Evolutionary conservation across 106 monocot species (phyloP).

Genomic region (Dendrobium nobile): DNA sequence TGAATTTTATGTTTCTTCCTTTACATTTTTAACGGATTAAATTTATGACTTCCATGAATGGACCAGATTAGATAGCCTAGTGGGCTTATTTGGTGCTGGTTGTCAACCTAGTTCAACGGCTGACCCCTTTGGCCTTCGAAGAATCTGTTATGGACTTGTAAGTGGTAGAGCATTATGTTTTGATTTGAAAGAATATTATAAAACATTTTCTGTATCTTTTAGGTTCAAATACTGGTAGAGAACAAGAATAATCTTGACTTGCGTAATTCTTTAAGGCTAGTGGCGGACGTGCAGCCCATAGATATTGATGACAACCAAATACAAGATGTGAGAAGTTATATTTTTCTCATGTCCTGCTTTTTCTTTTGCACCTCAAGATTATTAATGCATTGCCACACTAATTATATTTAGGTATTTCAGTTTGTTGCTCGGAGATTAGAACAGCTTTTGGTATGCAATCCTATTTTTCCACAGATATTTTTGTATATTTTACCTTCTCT

Average conservation of each 20-base stretch:
- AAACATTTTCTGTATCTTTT: conserved; percentile 3
- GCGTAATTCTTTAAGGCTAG: conserved; percentile 50
- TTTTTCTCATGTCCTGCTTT: not conserved
- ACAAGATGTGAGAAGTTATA: conserved; percentile 45
- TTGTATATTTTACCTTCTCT: not conserved
- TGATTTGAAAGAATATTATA: not conserved
- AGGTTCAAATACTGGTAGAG: conserved; percentile 94
- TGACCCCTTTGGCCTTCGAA: conserved; percentile 94
- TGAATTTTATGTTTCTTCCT: not conserved
- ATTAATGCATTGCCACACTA: not conserved
- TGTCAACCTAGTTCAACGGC: conserved; percentile 89
- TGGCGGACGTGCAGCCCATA: conserved; percentile 75
- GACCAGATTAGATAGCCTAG: conserved; percentile 82
- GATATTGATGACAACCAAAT: conserved; percentile 35
- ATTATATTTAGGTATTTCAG: conserved; percentile 54
- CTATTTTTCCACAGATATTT: not conserved
- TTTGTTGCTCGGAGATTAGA: conserved; percentile 86
- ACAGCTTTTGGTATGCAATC: conserved; percentile 74
- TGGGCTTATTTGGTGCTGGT: conserved; percentile 90
- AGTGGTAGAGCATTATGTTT: conserved; percentile 11
- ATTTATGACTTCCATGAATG: conserved; percentile 1
- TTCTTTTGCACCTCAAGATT: not conserved
- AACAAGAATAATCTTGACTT: conserved; percentile 80
- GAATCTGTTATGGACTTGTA: conserved; percentile 95
- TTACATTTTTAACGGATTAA: not conserved